Conservation (phyloP, 768 basidiomycete genomes). For the Lactifluus hygrophoroides region DNA sequence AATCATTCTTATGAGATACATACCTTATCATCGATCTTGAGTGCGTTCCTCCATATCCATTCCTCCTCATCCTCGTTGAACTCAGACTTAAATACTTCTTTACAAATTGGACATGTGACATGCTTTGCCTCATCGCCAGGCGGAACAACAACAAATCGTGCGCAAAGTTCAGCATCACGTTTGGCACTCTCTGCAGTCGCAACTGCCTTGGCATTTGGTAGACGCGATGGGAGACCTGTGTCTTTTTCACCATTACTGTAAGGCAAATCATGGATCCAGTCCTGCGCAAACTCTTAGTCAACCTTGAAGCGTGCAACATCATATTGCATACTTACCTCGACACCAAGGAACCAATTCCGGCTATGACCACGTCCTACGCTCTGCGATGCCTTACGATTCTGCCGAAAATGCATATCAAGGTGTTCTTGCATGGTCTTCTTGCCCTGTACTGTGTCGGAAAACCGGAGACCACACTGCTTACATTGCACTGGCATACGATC, state of each 20-base stretch:
- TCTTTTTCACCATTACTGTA: slow-evolving; percentile 62
- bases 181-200: slow-evolving; percentile 59
- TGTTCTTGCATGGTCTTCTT: slow-evolving; percentile 79
- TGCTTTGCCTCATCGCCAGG: slow-evolving; percentile 77
- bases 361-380: slow-evolving; percentile 78
- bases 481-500: slow-evolving; percentile 73
- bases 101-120: slow-evolving; percentile 92
- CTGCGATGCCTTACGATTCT: slow-evolving; percentile 78
- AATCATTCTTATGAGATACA: slow-evolving; percentile 21
- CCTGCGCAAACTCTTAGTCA: slow-evolving; percentile 37
- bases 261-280: slow-evolving; percentile 74
- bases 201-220: slow-evolving; percentile 46
- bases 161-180: slow-evolving; percentile 65
- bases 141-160: slow-evolving; percentile 83
- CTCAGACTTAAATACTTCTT: slow-evolving; percentile 85
- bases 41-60: slow-evolving; percentile 95
- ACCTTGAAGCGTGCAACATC: neutral
- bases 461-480: slow-evolving; percentile 89
- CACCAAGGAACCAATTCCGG: slow-evolving; percentile 79
- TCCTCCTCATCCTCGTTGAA: slow-evolving; percentile 95
- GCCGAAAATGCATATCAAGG: slow-evolving; percentile 93
- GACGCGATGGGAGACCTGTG: slow-evolving; percentile 43
- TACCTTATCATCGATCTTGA: slow-evolving; percentile 76
- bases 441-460: slow-evolving; percentile 61
- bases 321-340: slow-evolving; percentile 52